Base-by-base conservation (phyloP, 1,139 yeast species). In the Magnusiomyces suaveolens region DNA sequence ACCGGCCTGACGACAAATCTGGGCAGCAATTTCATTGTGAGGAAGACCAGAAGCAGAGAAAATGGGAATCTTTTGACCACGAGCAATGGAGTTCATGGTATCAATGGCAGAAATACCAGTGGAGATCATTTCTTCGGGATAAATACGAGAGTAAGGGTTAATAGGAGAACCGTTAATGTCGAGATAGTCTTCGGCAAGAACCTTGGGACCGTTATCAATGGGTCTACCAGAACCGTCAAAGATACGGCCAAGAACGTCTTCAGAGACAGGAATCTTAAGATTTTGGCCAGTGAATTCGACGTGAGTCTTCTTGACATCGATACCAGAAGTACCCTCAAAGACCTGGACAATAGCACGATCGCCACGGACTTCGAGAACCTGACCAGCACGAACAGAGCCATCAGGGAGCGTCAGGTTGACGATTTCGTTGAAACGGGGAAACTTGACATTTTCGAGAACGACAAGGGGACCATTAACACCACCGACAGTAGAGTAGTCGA, bases 161-260 rank as follows among this genome's bases (percentile, higher is more conserved):
- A 92, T 92, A 66, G 99, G 98, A 46, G 97, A 89, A 58, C 99
- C 99, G 71, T 92, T 92, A 69, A 92, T 94, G 72, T 92, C 99
- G 72, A 94, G 78, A 72, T 88, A 92, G 72, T 92, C 99, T 73
- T 92, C 99, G 54, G 99, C 98, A 69, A 92, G 86, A 56, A 92
- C 96, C 73, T 87, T 87, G 62, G 99, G 99, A 58, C 99, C 99
- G 66, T 88, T 88, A 72, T 92, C 99, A 66, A 88, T 90, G 58
- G 98, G 95, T 73, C 96, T 84, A 74, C 98, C 99, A 36, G 97
- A 89, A 70, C 99, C 99, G 74, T 92, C 97, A 70, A 92, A 92
- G 61, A 92, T 87, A 77, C 99, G 87, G 61, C 99, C 99, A 69
- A 92, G 78, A 79, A 89, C 86, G 69, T 92, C 99, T 73, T 94